phyloP scores from a whole-genome alignment of 1,284 basidiomycete genomes.

The Ustilago crameri region DNA sequence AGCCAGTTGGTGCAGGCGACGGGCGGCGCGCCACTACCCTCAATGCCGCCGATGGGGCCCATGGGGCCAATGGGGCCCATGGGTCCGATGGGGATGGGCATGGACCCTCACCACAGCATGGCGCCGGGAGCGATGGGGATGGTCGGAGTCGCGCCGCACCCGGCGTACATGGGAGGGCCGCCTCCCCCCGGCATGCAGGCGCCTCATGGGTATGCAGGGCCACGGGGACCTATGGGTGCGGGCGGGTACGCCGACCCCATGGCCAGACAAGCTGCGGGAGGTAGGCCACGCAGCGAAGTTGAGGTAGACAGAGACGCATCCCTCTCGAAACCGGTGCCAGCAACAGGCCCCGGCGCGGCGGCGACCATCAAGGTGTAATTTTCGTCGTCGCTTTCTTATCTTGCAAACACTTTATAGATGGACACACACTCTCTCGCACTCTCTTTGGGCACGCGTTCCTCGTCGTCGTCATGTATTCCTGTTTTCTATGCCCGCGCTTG shows the following conservation, averaged over 20 bases:
- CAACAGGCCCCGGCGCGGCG: not conserved
- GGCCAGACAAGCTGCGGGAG: slow-evolving; percentile 4
- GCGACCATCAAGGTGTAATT: slow-evolving; percentile 21
- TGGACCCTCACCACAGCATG: slow-evolving; percentile 33
- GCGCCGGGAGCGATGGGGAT: slow-evolving; percentile 32
- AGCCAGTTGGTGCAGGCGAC: slow-evolving; percentile 59
- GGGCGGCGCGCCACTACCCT: slow-evolving; percentile 29
- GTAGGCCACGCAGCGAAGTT: slow-evolving; percentile 28
- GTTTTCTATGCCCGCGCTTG: too few relatives aligned
- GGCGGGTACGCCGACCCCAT: slow-evolving; percentile 11
- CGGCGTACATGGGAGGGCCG: slow-evolving; percentile 41
- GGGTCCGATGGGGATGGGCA: slow-evolving; percentile 18
- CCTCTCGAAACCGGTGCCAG: not conserved
- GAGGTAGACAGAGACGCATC: slow-evolving; percentile 7
- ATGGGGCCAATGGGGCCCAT: slow-evolving; percentile 14
- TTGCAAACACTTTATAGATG: too few relatives aligned
- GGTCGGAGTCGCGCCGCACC: slow-evolving; percentile 41
- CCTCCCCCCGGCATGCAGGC: slow-evolving; percentile 17
- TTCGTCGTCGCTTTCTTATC: too few relatives aligned
- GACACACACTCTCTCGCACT: not conserved
- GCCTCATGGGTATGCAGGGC: slow-evolving; percentile 14
- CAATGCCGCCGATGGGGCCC: slow-evolving; percentile 34
- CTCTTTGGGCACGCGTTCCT: not conserved
- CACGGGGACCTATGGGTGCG: slow-evolving; percentile 14
- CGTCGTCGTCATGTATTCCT: too few relatives aligned